A percentile compares a stretch with the other conserved stretches of the same genome.
Evolutionary conservation across 495 filamentous ascomycete species (phyloP).

Genomic region (Annulohypoxylon nitens): DNA sequence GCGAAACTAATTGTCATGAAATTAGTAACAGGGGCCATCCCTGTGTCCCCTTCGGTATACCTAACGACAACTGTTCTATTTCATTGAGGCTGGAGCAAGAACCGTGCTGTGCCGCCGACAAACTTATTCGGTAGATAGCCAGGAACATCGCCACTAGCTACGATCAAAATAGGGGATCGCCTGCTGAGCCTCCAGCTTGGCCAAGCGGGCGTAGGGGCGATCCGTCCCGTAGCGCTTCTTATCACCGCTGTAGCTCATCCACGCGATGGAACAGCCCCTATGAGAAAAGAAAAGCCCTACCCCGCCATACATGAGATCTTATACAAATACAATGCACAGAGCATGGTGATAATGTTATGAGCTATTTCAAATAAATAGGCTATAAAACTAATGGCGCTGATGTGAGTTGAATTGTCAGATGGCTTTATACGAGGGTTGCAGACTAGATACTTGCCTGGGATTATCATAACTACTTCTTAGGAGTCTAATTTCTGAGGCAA

Average conservation of each 20-base stretch:
- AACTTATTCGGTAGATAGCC: background rate
- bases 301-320: background rate
- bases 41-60: background rate
- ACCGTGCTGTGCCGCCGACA: background rate
- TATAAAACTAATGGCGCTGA: too few species aligned
- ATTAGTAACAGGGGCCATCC: background rate
- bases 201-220: constrained; percentile 23
- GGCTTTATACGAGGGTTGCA: too few species aligned
- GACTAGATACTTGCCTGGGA: too few species aligned
- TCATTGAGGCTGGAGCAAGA: background rate
- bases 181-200: background rate
- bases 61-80: background rate
- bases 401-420: too few species aligned
- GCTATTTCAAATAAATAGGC: too few species aligned
- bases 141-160: background rate
- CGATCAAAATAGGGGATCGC: constrained; percentile 7
- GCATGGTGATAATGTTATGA: too few species aligned
- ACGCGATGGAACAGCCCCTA: background rate
- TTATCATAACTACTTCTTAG: too few species aligned
- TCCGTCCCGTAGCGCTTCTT: background rate
- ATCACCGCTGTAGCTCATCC: background rate
- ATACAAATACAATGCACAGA: too few species aligned
- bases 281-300: background rate
- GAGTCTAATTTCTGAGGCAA: too few species aligned
- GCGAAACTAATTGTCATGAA: background rate